Conservation (phyloP, 257 asterid species). For the Striga asiatica region DNA sequence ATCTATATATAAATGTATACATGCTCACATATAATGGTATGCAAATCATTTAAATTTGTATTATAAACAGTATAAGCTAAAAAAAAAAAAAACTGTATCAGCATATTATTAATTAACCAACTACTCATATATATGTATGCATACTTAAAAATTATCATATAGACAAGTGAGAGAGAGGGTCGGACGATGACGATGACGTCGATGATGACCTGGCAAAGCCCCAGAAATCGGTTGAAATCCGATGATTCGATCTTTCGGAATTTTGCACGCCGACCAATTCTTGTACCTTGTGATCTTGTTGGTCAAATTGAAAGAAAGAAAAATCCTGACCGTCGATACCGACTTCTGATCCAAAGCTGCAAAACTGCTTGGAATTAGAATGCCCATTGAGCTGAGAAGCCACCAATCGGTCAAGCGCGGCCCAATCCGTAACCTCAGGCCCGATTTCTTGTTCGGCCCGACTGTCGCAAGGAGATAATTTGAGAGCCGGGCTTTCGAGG, state of each 20-base stretch:
- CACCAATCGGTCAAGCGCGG: conserved; percentile 60
- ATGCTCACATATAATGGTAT: no score
- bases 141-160: conserved; percentile 33
- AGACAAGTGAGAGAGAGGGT: conserved; percentile 69
- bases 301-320: conserved; percentile 37
- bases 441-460: neutral
- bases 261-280: conserved; percentile 18
- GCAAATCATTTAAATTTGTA: no score
- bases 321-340: conserved; percentile 24
- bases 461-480: conserved; percentile 16
- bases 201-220: conserved; percentile 43
- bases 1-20: no score
- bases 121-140: no score
- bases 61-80: no score
- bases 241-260: conserved; percentile 22
- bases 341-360: conserved; percentile 8
- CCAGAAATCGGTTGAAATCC: conserved; percentile 56
- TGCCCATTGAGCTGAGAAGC: conserved; percentile 89
- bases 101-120: no score
- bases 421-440: conserved; percentile 49
- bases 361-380: conserved; percentile 14
- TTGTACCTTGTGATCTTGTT: conserved; percentile 22
- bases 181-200: conserved; percentile 42
- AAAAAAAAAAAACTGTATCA: no score
- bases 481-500: conserved; percentile 33